Evolutionary conservation across 164 flowering plant species (phyloP), one percentile per base, ranked within the genome.

Genomic region (Nelumbo lutea): DNA sequence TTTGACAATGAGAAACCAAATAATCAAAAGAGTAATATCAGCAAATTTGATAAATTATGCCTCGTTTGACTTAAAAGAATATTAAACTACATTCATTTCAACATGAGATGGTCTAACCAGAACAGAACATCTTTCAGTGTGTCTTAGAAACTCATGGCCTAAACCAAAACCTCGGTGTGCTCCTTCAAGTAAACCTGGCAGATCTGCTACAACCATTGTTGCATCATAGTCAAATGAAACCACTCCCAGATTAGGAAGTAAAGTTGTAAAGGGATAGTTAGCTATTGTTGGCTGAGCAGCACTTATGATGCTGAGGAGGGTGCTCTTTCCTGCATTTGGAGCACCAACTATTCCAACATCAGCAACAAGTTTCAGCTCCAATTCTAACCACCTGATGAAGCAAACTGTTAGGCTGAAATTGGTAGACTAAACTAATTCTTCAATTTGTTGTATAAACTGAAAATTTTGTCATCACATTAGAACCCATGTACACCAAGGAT

Each of bases 261-360:
- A 79, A 15, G 99, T 95, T 43, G 99, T 95, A 69, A 92, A 92
- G 3, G 99, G 98, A 71, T 95, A 95, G 75, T 88, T 89, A 67
- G 99, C 99, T 75, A 95, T 92, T 55, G 77, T 62, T 77, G 99
- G 98, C 73, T 87, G 86, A 67, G 99, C 99, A 78, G 97, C 97
- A 79, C 97, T 87, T 72, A 90, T 79, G 73, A 78, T 97, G 76
- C 98, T 89, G 60, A 95, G 84, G 42, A 89, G 83, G 64, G 99
- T 95, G 86, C 98, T 90, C 81, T 95, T 95, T 71, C 99, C 99
- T 38, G 98, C 98, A 87, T 95, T 95, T 70, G 99, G 98, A 59
- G 91, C 98, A 68, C 99, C 99, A 41, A 95, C 88, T 61, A 92
- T 95, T 70, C 99, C 99, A 77, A 95, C 95, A 85, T 95, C 99